These are phyloP conservation scores for Saussurea involucrata DNA, from an alignment of 129 eudicot species.

Conservation along the genomic window DNA sequence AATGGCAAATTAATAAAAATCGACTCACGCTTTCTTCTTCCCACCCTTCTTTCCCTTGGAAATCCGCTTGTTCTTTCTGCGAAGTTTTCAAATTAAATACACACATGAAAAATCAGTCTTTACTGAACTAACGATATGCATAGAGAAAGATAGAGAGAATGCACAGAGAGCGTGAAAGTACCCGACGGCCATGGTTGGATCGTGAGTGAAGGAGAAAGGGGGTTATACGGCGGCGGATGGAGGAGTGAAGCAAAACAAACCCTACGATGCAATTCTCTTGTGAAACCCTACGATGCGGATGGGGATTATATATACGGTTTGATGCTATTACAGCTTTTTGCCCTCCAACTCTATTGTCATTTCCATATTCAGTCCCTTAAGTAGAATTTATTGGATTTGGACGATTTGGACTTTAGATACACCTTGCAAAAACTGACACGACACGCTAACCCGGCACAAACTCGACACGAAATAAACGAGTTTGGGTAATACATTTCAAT, in stretches of 20 bases:
- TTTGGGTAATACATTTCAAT: no score
- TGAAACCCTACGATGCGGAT: neutral
- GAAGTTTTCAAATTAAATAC: neutral
- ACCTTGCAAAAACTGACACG: no score
- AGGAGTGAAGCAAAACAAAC: neutral
- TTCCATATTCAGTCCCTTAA: neutral
- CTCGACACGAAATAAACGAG: no score
- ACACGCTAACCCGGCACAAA: no score
- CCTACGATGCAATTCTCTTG: neutral
- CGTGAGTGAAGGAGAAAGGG: neutral
- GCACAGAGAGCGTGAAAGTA: neutral
- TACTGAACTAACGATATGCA: neutral
- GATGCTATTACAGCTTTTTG: neutral
- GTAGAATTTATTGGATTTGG: neutral
- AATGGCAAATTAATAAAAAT: neutral
- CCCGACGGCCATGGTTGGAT: constrained; percentile 45
- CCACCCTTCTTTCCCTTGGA: constrained; percentile 72
- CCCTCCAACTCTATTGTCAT: neutral
- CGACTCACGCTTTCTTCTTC: constrained; percentile 53
- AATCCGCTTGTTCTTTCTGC: constrained; percentile 62
- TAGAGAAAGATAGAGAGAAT: neutral
- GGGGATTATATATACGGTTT: neutral
- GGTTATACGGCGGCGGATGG: neutral
- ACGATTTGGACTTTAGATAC: neutral
- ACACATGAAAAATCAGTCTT: neutral